phyloP scores from a whole-genome alignment of 1,284 basidiomycete genomes.

The Malassezia cuniculi region DNA sequence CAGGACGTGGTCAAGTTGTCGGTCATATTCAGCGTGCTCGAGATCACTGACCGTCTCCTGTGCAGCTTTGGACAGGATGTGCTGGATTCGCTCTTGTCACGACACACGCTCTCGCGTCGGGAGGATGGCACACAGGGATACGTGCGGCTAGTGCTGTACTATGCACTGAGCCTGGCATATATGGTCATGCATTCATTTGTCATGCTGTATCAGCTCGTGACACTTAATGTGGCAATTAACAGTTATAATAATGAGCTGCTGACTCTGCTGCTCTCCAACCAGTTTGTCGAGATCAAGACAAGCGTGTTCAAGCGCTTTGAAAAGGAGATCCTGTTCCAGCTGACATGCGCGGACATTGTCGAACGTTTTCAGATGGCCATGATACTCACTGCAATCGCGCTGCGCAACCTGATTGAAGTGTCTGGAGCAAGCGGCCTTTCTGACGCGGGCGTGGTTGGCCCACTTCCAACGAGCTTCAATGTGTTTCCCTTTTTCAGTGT shows the following conservation, averaged over 20 bases:
- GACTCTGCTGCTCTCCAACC: constrained; percentile 87
- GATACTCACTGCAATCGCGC: constrained; percentile 81
- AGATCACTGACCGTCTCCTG: constrained; percentile 86
- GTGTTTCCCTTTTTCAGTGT: constrained; percentile 46
- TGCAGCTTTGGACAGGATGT: constrained; percentile 96
- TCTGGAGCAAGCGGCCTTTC: constrained; percentile 50
- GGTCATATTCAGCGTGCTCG: constrained; percentile 81
- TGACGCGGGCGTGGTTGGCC: constrained; percentile 50
- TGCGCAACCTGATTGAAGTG: constrained; percentile 89
- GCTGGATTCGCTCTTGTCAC: constrained; percentile 86
- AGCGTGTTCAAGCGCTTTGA: constrained; percentile 99
- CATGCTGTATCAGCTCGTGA: constrained; percentile 89
- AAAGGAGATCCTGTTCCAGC: constrained; percentile 98
- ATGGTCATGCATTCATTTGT: constrained; percentile 71
- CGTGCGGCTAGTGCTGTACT: constrained; percentile 70
- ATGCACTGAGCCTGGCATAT: constrained; percentile 69
- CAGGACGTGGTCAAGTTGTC: constrained; percentile 77
- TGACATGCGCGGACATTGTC: constrained; percentile 77
- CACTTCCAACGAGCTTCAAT: constrained; percentile 48
- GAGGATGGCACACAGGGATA: constrained; percentile 47
- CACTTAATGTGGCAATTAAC: constrained; percentile 94
- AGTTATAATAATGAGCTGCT: constrained; percentile 93
- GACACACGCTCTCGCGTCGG: constrained; percentile 63
- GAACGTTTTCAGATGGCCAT: constrained; percentile 86
- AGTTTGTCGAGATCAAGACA: constrained; percentile 99